These are phyloP conservation scores for Hymenoscyphus fructigenus DNA, from an alignment of 2,329 filamentous ascomycete genomes.

Conservation along the genomic window DNA sequence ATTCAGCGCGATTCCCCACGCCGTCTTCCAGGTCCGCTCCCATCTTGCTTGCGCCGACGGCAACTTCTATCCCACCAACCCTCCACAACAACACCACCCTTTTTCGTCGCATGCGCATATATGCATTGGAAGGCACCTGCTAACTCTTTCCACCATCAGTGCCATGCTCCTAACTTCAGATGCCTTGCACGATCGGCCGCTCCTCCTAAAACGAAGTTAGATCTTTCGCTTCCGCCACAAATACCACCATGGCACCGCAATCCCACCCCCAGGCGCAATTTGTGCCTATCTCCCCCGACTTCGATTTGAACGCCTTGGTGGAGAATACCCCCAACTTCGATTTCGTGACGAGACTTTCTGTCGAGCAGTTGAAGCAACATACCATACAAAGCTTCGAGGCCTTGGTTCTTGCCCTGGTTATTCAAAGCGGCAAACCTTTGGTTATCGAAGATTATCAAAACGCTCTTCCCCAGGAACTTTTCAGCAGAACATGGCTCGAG, in stretches of 20 bases:
- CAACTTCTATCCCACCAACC: neutral
- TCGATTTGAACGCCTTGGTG: slow-evolving; percentile 75
- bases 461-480: slow-evolving; percentile 72
- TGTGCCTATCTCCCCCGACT: slow-evolving; percentile 82
- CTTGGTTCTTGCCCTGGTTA: slow-evolving; percentile 80
- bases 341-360: slow-evolving; percentile 78
- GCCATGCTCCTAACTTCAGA: neutral
- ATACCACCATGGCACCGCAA: slow-evolving; percentile 65
- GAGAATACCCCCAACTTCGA: slow-evolving; percentile 81
- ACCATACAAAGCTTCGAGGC: slow-evolving; percentile 81
- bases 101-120: neutral
- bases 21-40: neutral
- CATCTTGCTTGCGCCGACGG: neutral
- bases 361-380: slow-evolving; percentile 73
- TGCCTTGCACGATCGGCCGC: neutral
- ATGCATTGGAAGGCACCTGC: neutral
- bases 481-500: slow-evolving; percentile 78
- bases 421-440: slow-evolving; percentile 80
- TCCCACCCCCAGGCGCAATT: slow-evolving; percentile 84
- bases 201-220: neutral
- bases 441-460: slow-evolving; percentile 88
- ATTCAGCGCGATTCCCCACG: neutral
- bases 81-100: neutral
- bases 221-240: slow-evolving; percentile 5
- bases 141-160: neutral